Evolutionary conservation across 139 green algal genomes (phyloP), one percentile per base, ranked within the genome.

Genomic region (Coelastrella sp.): DNA sequence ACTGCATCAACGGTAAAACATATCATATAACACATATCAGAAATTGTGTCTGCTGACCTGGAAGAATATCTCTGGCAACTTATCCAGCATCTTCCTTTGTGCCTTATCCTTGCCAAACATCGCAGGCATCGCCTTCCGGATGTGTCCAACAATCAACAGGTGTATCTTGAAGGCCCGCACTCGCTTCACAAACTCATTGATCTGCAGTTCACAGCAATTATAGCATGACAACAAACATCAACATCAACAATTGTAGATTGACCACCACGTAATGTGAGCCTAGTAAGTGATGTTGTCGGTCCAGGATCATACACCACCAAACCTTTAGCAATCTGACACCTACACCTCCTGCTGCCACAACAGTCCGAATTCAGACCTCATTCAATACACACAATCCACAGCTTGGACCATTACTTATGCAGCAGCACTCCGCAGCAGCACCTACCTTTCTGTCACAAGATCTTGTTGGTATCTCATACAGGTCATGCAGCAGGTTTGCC

Each of bases 171-270:
- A 90, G 2, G 97, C 94, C 2, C 96, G 86, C 74, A 98, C 93
- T 21, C 97, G 90, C 91, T 99, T 99, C 17, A 99, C 96, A 91
- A 99, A 99, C 90, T 99, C 97, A 85, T 99, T 99, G 50, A 99
- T 50, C 77, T 84, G 59, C 59, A 40, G 37, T 40, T 0, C 0
- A 5, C 13, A 69, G 62, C 2, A 69, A 3, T 30, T 41, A 1
- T 8, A 69, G 53, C 53, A 40, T 19, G 40, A 15, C 4, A 5
- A 69, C 8, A 43, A 13, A 15, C n/a, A 40, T n/a, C n/a, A n/a
- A n/a, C n/a, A n/a, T n/a, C n/a, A n/a, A n/a, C n/a, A n/a, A n/a
- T n/a, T n/a, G n/a, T n/a, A n/a, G n/a, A n/a, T n/a, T n/a, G n/a
- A n/a, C n/a, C n/a, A n/a, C n/a, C n/a, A n/a, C n/a, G n/a, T n/a